These are phyloP conservation scores for Talaromyces albobiverticillius DNA, from an alignment of 2,329 filamentous ascomycete species.

Conservation along the genomic window DNA sequence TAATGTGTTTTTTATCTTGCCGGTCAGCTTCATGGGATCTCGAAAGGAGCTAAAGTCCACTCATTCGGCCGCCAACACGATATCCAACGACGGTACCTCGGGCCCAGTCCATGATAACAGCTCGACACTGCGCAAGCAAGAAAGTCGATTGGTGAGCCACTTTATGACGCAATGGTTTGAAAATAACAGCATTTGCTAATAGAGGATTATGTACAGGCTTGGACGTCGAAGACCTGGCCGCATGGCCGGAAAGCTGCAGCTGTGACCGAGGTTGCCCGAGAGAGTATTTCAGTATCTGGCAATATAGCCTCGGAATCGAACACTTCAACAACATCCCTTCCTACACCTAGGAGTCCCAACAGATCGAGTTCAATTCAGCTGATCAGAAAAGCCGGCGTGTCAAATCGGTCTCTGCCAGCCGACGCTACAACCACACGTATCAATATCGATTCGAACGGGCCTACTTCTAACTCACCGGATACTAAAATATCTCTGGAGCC, in stretches of 20 bases:
- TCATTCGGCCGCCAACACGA: conserved; percentile 27
- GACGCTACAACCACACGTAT: conserved; percentile 44
- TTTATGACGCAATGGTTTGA: not conserved
- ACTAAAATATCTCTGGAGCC: conserved; percentile 15
- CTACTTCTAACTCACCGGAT: conserved; percentile 28
- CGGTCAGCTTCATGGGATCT: conserved; percentile 41
- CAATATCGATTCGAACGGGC: conserved; percentile 43
- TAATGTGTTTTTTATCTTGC: conserved; percentile 32
- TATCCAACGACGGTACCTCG: conserved; percentile 23
- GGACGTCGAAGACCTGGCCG: conserved; percentile 48
- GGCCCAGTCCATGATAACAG: conserved; percentile 19
- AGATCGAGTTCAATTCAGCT: conserved; percentile 41
- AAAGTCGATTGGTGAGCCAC: conserved; percentile 29
- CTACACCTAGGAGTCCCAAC: conserved; percentile 23
- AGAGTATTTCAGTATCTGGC: conserved; percentile 47
- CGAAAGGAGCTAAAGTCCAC: conserved; percentile 44
- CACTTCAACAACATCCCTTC: conserved; percentile 29
- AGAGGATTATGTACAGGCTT: conserved; percentile 26
- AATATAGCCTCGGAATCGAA: conserved; percentile 34
- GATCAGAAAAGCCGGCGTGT: conserved; percentile 38
- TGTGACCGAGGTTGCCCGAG: conserved; percentile 49
- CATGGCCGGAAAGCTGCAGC: conserved; percentile 45
- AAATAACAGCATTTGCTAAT: not conserved
- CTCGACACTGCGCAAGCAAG: conserved; percentile 25
- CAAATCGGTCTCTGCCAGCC: conserved; percentile 45